phyloP scores from a whole-genome alignment of 176 grass and related monocot species.

The Tillandsia leiboldiana region DNA sequence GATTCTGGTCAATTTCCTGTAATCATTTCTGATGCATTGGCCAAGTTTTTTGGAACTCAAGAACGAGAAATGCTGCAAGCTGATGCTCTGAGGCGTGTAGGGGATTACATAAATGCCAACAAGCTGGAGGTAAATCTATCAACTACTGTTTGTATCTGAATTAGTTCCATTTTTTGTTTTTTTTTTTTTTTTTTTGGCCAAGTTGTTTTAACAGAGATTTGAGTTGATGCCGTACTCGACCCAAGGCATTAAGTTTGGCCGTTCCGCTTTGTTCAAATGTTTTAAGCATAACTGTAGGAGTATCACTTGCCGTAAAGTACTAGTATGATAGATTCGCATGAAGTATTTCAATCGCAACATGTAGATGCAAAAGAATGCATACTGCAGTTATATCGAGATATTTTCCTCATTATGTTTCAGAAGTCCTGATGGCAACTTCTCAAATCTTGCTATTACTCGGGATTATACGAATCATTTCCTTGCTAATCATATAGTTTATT shows the following conservation, averaged over 20 bases:
- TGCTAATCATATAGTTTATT: neutral
- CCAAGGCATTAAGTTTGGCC: too few relatives aligned
- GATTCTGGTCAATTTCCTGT: constrained; percentile 25
- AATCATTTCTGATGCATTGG: constrained; percentile 67
- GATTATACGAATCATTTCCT: neutral
- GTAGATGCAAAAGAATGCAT: neutral
- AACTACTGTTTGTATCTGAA: neutral
- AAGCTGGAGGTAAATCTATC: constrained; percentile 62
- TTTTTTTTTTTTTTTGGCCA: neutral
- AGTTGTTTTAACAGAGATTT: too few relatives aligned
- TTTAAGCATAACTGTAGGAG: too few relatives aligned
- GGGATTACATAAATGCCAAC: constrained; percentile 88
- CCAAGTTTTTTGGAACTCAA: constrained; percentile 66
- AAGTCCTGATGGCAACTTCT: neutral
- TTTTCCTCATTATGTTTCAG: neutral
- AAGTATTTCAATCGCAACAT: neutral
- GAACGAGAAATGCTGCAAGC: constrained; percentile 44
- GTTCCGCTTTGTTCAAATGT: too few relatives aligned
- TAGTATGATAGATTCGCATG: neutral
- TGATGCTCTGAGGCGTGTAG: constrained; percentile 58
- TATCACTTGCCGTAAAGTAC: neutral
- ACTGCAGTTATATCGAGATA: neutral
- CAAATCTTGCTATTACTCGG: neutral
- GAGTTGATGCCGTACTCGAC: too few relatives aligned
- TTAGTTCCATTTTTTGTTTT: neutral